These are phyloP conservation scores for Microthlaspi erraticum DNA, from an alignment of 345 rosid species.

Conservation along the genomic window DNA sequence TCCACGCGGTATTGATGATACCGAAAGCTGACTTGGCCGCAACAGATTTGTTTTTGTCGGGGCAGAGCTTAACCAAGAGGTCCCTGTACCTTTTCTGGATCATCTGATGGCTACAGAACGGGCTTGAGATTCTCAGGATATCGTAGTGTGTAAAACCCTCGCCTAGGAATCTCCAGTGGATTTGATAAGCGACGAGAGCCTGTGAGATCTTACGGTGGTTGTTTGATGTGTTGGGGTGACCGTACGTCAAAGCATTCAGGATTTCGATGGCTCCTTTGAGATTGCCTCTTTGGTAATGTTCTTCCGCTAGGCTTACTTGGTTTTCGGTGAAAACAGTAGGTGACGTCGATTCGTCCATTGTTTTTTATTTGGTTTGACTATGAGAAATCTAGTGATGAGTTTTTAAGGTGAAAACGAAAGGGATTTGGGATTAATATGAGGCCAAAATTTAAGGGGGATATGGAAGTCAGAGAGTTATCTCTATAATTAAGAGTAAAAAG, in stretches of 20 bases:
- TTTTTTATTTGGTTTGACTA: neutral
- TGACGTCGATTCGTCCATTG: neutral
- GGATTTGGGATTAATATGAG: neutral
- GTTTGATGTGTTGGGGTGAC: neutral
- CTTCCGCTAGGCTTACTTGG: neutral
- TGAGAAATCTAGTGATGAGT: neutral
- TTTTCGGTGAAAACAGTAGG: neutral
- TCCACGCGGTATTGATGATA: neutral
- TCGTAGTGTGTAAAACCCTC: neutral
- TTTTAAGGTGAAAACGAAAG: neutral
- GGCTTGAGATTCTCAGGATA: neutral
- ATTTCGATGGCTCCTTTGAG: neutral
- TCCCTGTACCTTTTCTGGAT: neutral
- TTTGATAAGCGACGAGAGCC: neutral
- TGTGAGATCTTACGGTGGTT: slow-evolving; percentile 17
- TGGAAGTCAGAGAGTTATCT: neutral
- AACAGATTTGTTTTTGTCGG: neutral
- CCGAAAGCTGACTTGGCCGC: neutral
- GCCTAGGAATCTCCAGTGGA: neutral
- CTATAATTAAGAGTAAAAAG: no score
- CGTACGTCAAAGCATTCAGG: neutral
- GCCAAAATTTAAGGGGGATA: neutral
- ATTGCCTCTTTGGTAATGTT: slow-evolving; percentile 9
- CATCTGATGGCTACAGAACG: neutral
- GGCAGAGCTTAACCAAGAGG: neutral